A percentile compares a stretch with the other conserved stretches of the same genome.
Evolutionary conservation across 441 rosid species (phyloP).

Genomic region (Croton laevigatus): DNA sequence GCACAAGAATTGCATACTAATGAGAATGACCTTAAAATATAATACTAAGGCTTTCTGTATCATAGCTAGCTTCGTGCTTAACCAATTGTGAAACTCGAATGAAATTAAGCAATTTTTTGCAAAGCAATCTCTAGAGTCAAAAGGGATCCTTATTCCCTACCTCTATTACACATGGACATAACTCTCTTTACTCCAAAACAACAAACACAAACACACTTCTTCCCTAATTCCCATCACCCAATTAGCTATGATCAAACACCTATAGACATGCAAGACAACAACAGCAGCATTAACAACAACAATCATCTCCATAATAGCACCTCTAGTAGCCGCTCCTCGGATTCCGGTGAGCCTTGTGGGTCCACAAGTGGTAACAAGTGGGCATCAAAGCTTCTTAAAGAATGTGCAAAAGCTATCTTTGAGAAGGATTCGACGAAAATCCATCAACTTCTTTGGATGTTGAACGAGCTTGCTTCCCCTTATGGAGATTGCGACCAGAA

Average conservation of each 20-base stretch:
- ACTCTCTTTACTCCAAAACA: conserved; percentile 31
- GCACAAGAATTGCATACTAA: not conserved
- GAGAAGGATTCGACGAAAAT: conserved; percentile 60
- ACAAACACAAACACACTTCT: conserved; percentile 19
- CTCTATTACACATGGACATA: conserved; percentile 36
- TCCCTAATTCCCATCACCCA: conserved; percentile 22
- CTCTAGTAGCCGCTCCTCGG: conserved; percentile 52
- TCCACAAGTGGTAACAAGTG: conserved; percentile 35
- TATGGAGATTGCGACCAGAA: conserved; percentile 77
- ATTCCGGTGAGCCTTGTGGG: conserved; percentile 35
- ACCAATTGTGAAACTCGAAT: conserved; percentile 27
- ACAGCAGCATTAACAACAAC: conserved; percentile 15
- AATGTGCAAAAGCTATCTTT: conserved; percentile 71
- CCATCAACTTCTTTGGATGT: conserved; percentile 74
- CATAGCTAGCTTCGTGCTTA: conserved; percentile 29
- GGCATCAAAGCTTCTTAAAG: conserved; percentile 59
- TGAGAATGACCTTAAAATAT: conserved; percentile 39
- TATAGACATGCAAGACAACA: conserved; percentile 39
- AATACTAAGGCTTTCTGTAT: conserved; percentile 21
- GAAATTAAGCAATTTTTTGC: conserved; percentile 24
- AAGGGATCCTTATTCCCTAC: conserved; percentile 25
- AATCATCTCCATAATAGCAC: conserved; percentile 40
- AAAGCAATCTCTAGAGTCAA: conserved; percentile 26
- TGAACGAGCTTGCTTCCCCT: conserved; percentile 71
- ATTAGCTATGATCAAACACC: conserved; percentile 25